phyloP scores from a whole-genome alignment of 202 grass and related monocot species.

The Eragrostis tef region DNA sequence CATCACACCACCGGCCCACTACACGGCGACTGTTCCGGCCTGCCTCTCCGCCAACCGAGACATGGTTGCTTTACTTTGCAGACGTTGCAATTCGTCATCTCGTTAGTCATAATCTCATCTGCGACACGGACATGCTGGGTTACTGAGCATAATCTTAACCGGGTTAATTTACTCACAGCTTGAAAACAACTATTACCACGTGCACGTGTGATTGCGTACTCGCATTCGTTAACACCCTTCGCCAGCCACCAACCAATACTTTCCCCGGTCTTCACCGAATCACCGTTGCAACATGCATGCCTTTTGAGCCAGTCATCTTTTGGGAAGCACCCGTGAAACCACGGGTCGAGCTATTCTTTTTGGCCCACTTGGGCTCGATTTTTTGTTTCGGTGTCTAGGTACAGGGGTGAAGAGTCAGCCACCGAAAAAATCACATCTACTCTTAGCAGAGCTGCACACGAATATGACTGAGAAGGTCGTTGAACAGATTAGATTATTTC shows the following conservation, averaged over 20 bases:
- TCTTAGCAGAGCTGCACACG: too few species aligned
- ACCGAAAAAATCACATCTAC: neutral
- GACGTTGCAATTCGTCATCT: neutral
- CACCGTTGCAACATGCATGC: neutral
- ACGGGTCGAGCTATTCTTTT: neutral
- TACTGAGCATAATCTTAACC: neutral
- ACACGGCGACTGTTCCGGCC: too few species aligned
- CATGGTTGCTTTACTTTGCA: too few species aligned
- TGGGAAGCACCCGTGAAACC: neutral
- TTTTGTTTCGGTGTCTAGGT: neutral
- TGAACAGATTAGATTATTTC: constrained; percentile 10
- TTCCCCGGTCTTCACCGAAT: neutral
- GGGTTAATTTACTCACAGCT: neutral
- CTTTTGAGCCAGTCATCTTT: neutral
- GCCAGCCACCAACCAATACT: neutral
- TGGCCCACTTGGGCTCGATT: neutral
- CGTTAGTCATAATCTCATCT: too few species aligned
- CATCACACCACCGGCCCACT: too few species aligned
- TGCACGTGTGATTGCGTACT: neutral
- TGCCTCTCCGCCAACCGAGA: too few species aligned
- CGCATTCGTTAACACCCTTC: neutral
- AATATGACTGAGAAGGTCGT: neutral
- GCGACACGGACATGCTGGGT: neutral
- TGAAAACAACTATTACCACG: neutral
- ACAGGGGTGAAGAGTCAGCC: neutral